Evolutionary conservation across 768 basidiomycete species (phyloP).

Genomic region (Termitomyces sp.): DNA sequence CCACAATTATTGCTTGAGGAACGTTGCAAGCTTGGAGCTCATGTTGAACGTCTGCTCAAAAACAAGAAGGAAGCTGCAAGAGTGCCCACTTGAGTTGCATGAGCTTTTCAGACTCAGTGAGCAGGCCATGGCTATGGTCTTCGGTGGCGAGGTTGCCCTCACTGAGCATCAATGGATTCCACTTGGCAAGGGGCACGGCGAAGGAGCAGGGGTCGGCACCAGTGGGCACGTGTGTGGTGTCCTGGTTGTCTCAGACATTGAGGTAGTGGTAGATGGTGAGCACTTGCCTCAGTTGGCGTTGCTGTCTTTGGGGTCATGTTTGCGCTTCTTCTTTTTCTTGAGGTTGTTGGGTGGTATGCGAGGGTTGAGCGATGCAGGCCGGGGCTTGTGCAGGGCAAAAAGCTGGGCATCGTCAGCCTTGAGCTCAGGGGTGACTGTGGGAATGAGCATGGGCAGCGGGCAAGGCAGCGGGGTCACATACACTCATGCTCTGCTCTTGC

Average conservation of each 20-base stretch:
- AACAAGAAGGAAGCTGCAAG: conserved; percentile 65
- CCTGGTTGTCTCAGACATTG: conserved; percentile 93
- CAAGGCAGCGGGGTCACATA: no score
- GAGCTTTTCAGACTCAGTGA: not conserved
- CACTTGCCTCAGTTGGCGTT: conserved; percentile 55
- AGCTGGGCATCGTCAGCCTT: conserved; percentile 55
- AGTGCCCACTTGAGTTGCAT: conserved; percentile 36
- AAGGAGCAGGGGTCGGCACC: conserved; percentile 29
- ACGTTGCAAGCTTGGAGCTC: conserved; percentile 52
- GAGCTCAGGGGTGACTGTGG: conserved; percentile 44
- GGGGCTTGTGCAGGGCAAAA: no score
- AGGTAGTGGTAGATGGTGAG: conserved; percentile 60
- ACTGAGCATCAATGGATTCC: conserved; percentile 77
- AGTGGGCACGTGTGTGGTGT: conserved; percentile 41
- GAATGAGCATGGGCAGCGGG: no score
- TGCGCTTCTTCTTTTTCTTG: conserved; percentile 87
- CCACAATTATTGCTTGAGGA: conserved; percentile 55
- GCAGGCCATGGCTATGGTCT: conserved; percentile 68
- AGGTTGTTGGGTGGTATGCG: conserved; percentile 57
- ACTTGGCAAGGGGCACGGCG: conserved; percentile 56
- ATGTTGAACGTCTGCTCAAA: conserved; percentile 52
- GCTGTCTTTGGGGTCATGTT: conserved; percentile 69
- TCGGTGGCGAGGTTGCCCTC: conserved; percentile 69
- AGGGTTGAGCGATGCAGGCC: conserved; percentile 41
- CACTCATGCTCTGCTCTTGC: no score